Evolutionary conservation across 2,329 filamentous ascomycete genomes (phyloP).

Genomic region (Dactylonectria estremocensis): DNA sequence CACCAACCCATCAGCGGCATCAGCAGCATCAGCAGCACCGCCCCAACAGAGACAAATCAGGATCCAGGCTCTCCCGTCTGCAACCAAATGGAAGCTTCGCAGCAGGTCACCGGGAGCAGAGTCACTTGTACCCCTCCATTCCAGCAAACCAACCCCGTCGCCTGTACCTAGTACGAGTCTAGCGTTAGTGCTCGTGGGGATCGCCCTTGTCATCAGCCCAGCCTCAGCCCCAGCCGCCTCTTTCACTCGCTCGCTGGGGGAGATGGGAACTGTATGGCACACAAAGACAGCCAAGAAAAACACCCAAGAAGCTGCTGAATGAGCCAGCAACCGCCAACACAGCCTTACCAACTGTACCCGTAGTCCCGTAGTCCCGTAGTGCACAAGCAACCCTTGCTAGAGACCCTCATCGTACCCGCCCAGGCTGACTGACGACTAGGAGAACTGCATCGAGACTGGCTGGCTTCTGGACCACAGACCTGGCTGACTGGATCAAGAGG

Average conservation of each 20-base stretch:
- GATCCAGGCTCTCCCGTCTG: background rate
- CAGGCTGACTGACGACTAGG: conserved; percentile 7
- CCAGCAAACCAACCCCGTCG: background rate
- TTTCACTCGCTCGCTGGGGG: background rate
- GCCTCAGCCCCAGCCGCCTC: conserved; percentile 26
- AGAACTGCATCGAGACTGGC: no score
- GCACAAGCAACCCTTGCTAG: conserved; percentile 11
- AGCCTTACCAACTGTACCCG: conserved; percentile 27
- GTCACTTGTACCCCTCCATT: no score
- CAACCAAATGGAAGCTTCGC: no score
- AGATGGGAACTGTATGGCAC: no score
- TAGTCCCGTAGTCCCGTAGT: background rate
- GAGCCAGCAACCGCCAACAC: conserved; percentile 9
- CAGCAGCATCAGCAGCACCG: conserved; percentile 26
- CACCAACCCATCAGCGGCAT: conserved; percentile 7
- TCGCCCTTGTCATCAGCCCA: conserved; percentile 38
- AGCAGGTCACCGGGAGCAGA: no score
- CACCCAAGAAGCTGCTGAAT: background rate
- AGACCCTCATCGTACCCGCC: conserved; percentile 10
- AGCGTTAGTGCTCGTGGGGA: background rate
- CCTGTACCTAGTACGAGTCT: background rate
- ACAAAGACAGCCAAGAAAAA: background rate
- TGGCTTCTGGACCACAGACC: conserved; percentile 1
- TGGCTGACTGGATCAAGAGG: conserved; percentile 8
- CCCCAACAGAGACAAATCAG: conserved; percentile 23